Evolutionary conservation across 495 filamentous ascomycete species (phyloP), one percentile per base, ranked within the genome.

Genomic region (Glarea lozoyensis): DNA sequence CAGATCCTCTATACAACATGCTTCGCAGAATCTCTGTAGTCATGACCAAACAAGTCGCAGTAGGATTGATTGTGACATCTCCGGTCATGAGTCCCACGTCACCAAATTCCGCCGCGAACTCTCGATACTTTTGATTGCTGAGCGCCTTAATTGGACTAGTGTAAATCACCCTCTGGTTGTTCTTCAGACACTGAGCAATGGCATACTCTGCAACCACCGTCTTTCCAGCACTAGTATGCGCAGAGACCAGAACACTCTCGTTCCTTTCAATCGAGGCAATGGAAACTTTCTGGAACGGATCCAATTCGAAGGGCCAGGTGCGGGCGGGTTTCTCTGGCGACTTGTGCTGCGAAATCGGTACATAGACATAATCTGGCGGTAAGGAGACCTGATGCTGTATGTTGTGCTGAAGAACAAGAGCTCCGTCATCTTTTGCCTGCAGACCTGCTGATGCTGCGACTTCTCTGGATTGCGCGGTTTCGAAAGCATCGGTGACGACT

Each of bases 71-170:
- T 20, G 92, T 98, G 44, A 93, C 93, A 74, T 98, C 92, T 53
- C 92, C 92, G 2, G 92, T 98, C 92, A 98, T 98, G 46, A 98
- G 69, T 25, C 92, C 92, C 43, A 95, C 92, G 61, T 98, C 92
- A 30, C 88, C 88, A 65, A 98, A 98, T 40, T 95, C 88, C 24
- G 83, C 88, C 27, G 76, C 75, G 61, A 98, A 98, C 61, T 98
- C 92, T 67, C 92, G 73, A 60, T 94, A 98, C 53, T 98, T 98
- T 60, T 98, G 92, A 57, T 98, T 98, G 60, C 88, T 95, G 58
- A 98, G 69, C 17, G 92, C 92, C 61, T 98, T 98, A 67, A 98
- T 97, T 1, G 92, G 92, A 72, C 90, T 96, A 1, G 92, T 98
- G 67, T 98, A 98, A 59, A 98, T 97, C 46, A 98, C 92, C 57